A percentile compares a stretch with the other conserved stretches of the same genome.
Evolutionary conservation across 768 basidiomycete genomes (phyloP).

Genomic region (Lactarius vividus): DNA sequence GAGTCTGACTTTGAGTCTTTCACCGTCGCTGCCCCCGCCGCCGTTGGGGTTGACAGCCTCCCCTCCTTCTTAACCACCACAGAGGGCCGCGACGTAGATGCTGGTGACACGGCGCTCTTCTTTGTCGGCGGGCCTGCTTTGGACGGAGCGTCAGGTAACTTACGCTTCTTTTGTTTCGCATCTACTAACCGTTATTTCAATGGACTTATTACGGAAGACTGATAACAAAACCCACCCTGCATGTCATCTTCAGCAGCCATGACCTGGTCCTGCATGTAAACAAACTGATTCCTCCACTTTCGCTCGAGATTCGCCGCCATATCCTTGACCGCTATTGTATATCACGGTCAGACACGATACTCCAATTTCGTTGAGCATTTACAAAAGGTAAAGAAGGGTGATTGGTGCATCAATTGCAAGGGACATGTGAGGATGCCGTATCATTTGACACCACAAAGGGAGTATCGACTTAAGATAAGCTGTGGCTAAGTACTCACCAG

Average conservation of each 20-base stretch:
- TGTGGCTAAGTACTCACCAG: conserved; percentile 62
- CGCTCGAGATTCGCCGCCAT: conserved; percentile 87
- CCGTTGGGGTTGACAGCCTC: conserved; percentile 33
- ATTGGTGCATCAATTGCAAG: conserved; percentile 13
- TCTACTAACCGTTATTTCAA: conserved; percentile 31
- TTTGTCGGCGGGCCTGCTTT: conserved; percentile 57
- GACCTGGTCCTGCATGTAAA: conserved; percentile 43
- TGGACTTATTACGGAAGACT: not conserved
- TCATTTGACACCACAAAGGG: conserved; percentile 13
- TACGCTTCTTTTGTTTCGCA: conserved; percentile 66
- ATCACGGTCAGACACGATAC: conserved; percentile 67
- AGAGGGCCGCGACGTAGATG: conserved; percentile 40
- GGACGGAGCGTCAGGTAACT: conserved; percentile 51
- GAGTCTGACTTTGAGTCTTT: conserved; percentile 85
- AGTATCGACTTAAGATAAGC: not conserved
- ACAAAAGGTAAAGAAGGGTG: conserved; percentile 2
- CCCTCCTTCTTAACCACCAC: conserved; percentile 58
- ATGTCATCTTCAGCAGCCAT: conserved; percentile 34
- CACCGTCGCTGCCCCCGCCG: conserved; percentile 33
- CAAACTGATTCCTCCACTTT: conserved; percentile 71
- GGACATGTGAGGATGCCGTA: conserved; percentile 5
- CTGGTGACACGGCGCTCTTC: conserved; percentile 54
- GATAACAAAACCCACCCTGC: conserved; percentile 73
- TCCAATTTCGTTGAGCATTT: conserved; percentile 11
- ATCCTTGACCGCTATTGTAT: conserved; percentile 81